These are phyloP conservation scores for Penicillium desertorum DNA, from an alignment of 495 filamentous ascomycete genomes.

Conservation along the genomic window DNA sequence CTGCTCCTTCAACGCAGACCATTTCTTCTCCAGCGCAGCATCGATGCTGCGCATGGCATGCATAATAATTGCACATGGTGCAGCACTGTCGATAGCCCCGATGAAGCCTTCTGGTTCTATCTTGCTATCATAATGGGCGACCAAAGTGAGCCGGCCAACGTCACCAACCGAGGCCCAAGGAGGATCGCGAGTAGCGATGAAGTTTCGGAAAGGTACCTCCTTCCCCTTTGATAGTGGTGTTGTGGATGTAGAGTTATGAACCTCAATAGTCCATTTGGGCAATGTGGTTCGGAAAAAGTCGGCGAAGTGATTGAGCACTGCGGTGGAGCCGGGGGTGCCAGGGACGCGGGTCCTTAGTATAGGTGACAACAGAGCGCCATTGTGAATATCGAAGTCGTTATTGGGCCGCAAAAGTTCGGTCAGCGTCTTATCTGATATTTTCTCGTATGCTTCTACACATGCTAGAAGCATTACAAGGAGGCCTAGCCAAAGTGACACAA, in stretches of 20 bases:
- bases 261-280: slow-evolving; percentile 74
- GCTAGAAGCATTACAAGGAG: slow-evolving; percentile 28
- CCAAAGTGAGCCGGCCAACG: slow-evolving; percentile 76
- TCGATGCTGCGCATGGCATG: slow-evolving; percentile 81
- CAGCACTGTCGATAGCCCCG: slow-evolving; percentile 90
- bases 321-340: slow-evolving; percentile 72
- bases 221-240: slow-evolving; percentile 70
- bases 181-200: slow-evolving; percentile 87
- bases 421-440: slow-evolving; percentile 71
- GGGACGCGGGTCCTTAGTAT: slow-evolving; percentile 90
- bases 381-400: slow-evolving; percentile 76
- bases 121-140: slow-evolving; percentile 93
- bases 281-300: slow-evolving; percentile 73
- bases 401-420: slow-evolving; percentile 63
- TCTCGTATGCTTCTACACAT: slow-evolving; percentile 59
- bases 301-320: slow-evolving; percentile 77
- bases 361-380: slow-evolving; percentile 74
- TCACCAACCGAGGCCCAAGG: slow-evolving; percentile 74
- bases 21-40: slow-evolving; percentile 72
- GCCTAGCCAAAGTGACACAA: slow-evolving; percentile 33
- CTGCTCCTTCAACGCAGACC: slow-evolving; percentile 66
- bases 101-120: slow-evolving; percentile 83
- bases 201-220: slow-evolving; percentile 78
- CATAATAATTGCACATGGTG: slow-evolving; percentile 89
- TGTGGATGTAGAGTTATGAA: slow-evolving; percentile 81